These are phyloP conservation scores for Pseudomassariella vexata DNA, from an alignment of 2,329 filamentous ascomycete species.

Conservation along the genomic window DNA sequence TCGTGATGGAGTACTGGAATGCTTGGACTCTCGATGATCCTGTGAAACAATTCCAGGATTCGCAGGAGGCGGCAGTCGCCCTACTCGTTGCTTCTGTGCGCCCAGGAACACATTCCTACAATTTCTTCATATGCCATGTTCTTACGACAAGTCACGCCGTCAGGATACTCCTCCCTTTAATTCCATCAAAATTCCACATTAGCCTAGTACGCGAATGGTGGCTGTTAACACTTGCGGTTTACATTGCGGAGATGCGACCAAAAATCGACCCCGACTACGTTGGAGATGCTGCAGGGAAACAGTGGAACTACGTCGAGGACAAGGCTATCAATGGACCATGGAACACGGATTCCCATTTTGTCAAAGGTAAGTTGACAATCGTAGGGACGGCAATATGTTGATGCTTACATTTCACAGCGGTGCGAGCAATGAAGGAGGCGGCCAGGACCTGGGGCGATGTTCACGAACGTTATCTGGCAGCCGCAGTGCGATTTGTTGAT, in stretches of 20 bases:
- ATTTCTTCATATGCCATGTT: slow-evolving; percentile 78
- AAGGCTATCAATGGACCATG: slow-evolving; percentile 64
- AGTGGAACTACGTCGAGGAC: slow-evolving; percentile 73
- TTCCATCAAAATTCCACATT: slow-evolving; percentile 69
- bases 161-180: slow-evolving; percentile 72
- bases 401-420: slow-evolving; percentile 42
- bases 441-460: slow-evolving; percentile 69
- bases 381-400: too few relatives aligned
- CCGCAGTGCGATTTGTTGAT: slow-evolving; percentile 67
- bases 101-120: slow-evolving; percentile 59
- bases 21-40: slow-evolving; percentile 71
- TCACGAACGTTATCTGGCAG: slow-evolving; percentile 58
- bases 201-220: slow-evolving; percentile 81
- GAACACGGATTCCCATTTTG: slow-evolving; percentile 72
- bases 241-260: slow-evolving; percentile 70
- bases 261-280: slow-evolving; percentile 63
- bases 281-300: slow-evolving; percentile 55
- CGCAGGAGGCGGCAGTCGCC: slow-evolving; percentile 55
- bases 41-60: slow-evolving; percentile 67
- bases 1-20: slow-evolving; percentile 85
- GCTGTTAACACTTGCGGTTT: slow-evolving; percentile 73
- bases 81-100: slow-evolving; percentile 57
- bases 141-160: slow-evolving; percentile 85
- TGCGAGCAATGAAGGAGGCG: slow-evolving; percentile 70
- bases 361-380: slow-evolving; percentile 61